These are phyloP conservation scores for Hypoxylon crocopeplum DNA, from an alignment of 495 filamentous ascomycete genomes.

Conservation along the genomic window DNA sequence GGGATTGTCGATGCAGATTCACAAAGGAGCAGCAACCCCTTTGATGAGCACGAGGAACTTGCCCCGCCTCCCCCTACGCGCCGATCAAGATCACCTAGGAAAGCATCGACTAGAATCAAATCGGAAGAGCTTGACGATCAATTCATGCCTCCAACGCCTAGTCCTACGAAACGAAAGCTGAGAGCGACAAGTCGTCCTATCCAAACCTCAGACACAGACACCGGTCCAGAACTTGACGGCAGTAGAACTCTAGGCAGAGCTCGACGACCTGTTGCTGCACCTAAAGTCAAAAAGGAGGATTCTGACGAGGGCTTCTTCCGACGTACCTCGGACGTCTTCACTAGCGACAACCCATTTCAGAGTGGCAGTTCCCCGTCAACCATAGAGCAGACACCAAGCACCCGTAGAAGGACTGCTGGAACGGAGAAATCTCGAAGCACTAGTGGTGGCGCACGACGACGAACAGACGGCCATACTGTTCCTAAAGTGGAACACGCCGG, in stretches of 20 bases:
- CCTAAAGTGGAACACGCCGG: conserved; percentile 28
- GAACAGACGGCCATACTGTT: conserved; percentile 43
- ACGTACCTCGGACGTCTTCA: conserved; percentile 67
- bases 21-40: conserved; percentile 54
- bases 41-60: conserved; percentile 51
- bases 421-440: conserved; percentile 38
- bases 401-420: conserved; percentile 48
- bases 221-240: conserved; percentile 51
- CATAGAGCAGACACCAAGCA: conserved; percentile 48
- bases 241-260: conserved; percentile 34
- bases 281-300: conserved; percentile 55
- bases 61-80: conserved; percentile 52
- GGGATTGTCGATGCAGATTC: conserved; percentile 83
- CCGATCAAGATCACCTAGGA: conserved; percentile 56
- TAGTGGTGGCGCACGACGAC: conserved; percentile 41
- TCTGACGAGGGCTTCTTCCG: conserved; percentile 51
- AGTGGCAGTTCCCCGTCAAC: conserved; percentile 65
- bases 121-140: conserved; percentile 55
- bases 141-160: conserved; percentile 44
- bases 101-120: conserved; percentile 53
- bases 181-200: conserved; percentile 54
- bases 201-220: conserved; percentile 58
- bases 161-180: conserved; percentile 59
- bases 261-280: conserved; percentile 43
- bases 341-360: conserved; percentile 93